Conservation (phyloP, 2,329 filamentous ascomycete species). For the Ceratocystis diversiconidia region DNA sequence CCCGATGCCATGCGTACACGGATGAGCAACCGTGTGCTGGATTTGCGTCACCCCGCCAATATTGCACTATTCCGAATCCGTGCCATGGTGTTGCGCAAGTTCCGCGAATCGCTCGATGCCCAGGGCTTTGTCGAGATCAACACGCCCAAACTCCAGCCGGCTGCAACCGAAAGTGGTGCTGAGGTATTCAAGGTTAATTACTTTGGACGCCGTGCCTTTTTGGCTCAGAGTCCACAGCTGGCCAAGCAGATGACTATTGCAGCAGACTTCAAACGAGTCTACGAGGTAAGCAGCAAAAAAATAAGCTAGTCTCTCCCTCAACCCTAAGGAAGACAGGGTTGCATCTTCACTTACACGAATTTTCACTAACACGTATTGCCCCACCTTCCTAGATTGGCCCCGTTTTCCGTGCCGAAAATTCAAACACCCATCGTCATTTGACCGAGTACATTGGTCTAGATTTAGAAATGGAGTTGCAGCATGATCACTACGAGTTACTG, state of each 20-base stretch:
- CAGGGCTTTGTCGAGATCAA: conserved; percentile 84
- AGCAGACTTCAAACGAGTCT: conserved; percentile 77
- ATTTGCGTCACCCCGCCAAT: conserved; percentile 71
- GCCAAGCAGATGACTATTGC: conserved; percentile 89
- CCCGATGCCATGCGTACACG: conserved; percentile 45
- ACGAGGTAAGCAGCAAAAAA: conserved; percentile 41
- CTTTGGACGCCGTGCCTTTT: conserved; percentile 72
- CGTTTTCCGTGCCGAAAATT: conserved; percentile 89
- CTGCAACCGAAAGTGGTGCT: conserved; percentile 79
- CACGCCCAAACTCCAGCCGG: conserved; percentile 79
- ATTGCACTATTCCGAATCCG: conserved; percentile 82
- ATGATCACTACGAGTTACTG: conserved; percentile 80
- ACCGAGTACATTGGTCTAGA: conserved; percentile 91
- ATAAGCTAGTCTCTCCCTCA: background rate
- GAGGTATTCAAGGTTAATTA: conserved; percentile 89
- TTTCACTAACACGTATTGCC: background rate
- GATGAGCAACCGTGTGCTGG: conserved; percentile 64
- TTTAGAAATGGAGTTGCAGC: conserved; percentile 80
- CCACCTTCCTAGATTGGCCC: conserved; percentile 44
- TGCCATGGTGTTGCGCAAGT: conserved; percentile 63
- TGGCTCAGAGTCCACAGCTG: conserved; percentile 82
- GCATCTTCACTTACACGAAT: background rate
- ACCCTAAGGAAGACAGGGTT: background rate
- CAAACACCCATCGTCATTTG: conserved; percentile 85
- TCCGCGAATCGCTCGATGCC: conserved; percentile 60